Percentiles rank a stretch among this genome's conserved stretches.
Conservation (phyloP, 306 rosid genomes). For the Cucumis hystrix region DNA sequence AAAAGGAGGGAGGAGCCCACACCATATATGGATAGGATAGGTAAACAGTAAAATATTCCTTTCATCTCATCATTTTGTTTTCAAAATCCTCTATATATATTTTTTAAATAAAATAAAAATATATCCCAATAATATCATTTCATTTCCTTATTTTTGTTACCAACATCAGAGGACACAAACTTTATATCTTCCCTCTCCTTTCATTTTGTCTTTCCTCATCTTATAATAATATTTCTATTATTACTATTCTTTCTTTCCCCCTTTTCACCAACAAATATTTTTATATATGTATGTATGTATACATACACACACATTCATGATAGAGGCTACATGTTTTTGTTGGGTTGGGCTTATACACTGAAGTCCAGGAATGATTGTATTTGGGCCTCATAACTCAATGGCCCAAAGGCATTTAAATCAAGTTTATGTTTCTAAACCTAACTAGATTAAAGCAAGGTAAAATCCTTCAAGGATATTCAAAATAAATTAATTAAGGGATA, state of each 20-base stretch:
- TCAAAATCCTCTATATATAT: no score
- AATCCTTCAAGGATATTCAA: no score
- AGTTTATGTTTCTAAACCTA: no score
- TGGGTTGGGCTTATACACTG: not conserved
- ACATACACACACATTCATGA: no score
- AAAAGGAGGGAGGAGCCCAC: not conserved
- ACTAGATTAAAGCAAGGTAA: no score
- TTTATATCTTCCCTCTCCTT: not conserved
- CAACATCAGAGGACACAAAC: not conserved
- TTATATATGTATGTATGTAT: no score
- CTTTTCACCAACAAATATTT: no score
- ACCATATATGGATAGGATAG: not conserved
- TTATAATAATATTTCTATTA: not conserved
- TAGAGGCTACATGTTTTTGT: not conserved
- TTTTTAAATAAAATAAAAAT: not conserved
- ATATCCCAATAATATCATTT: not conserved
- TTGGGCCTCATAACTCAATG: not conserved
- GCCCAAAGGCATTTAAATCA: no score
- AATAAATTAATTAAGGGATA: no score
- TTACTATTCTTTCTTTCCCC: no score
- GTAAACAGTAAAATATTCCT: not conserved
- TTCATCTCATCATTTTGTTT: slow-evolving; percentile 1
- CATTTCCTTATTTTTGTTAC: not conserved
- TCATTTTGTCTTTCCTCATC: not conserved
- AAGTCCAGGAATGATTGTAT: not conserved